Conservation (phyloP, 306 rosid genomes). For the Ormosia emarginata region DNA sequence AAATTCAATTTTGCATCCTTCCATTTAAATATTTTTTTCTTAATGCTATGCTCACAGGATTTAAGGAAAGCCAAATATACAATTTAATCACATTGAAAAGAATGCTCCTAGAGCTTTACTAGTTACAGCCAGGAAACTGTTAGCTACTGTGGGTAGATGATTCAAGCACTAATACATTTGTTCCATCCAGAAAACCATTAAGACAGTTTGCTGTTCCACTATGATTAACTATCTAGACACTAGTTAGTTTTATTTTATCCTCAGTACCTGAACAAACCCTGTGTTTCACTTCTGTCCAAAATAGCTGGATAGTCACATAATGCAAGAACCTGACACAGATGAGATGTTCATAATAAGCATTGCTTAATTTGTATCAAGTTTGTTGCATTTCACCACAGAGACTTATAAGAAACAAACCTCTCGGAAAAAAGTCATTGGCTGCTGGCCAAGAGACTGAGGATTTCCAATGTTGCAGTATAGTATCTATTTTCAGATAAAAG, state of each 20-base stretch:
- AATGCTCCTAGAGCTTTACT: background rate
- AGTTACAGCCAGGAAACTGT: background rate
- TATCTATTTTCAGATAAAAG: constrained; percentile 47
- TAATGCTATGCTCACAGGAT: background rate
- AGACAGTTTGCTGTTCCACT: background rate
- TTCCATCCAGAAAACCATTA: background rate
- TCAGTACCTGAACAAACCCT: constrained; percentile 87
- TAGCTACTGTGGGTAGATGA: background rate
- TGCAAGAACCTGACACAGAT: constrained; percentile 72
- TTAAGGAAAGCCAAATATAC: background rate
- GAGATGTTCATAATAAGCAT: constrained; percentile 3
- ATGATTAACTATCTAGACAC: constrained; percentile 15
- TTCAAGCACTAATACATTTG: background rate
- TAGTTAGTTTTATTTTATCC: constrained; percentile 3
- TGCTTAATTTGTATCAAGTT: background rate
- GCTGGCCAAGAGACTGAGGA: constrained; percentile 95
- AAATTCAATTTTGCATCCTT: constrained; percentile 6
- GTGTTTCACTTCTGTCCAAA: constrained; percentile 86
- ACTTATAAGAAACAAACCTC: constrained; percentile 64
- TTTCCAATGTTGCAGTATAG: constrained; percentile 94
- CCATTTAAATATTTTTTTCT: background rate
- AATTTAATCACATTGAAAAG: background rate
- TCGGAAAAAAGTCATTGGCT: constrained; percentile 74
- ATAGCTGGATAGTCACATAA: constrained; percentile 81
- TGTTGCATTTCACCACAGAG: constrained; percentile 3